Evolutionary conservation across 495 filamentous ascomycete genomes (phyloP), one percentile per base, ranked within the genome.

Genomic region (Pseudevernia furfuracea): DNA sequence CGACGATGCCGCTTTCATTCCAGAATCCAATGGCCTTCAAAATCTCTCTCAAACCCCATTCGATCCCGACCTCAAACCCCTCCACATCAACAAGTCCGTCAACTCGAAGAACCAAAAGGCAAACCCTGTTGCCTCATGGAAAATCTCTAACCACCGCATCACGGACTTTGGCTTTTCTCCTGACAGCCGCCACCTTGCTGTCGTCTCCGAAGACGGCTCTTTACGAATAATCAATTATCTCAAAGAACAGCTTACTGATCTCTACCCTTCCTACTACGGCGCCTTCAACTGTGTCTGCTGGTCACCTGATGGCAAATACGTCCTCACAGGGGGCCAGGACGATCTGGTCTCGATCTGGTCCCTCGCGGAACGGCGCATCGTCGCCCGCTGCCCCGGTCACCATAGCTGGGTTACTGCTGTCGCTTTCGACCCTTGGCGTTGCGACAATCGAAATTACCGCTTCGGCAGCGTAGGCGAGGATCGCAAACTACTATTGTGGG

Each of bases 401-500:
- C 87, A 93, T 65, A 95, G 89, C 43, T 98, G 92, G 93, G 92
- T 98, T 1, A 92, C 90, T 3, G 84, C 87, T 32, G 91, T 97
- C 19, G 89, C 89, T 5, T 98, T 97, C 70, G 94, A 98, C 72
- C 90, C 90, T 0, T 97, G 94, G 94, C 83, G 92, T 59, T 97
- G 94, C 73, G 94, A 97, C 71, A 91, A 93, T 67, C 82, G 87
- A 66, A 97, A 91, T 66, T 98, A 98, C 71, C 83, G 94, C 5
- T 95, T 98, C 68, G 94, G 95, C 36, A 95, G 89, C 68, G 95
- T 97, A 21, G 95, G 95, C 8, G 92, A 96, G 73, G 94, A 98
- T 72, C 89, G 94, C 69, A 77, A 91, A 61, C 74, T 98, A 39
- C 81, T 96, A 58, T 77, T 98, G 39, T 98, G 94, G 94, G 94